Percentiles rank a stretch among this genome's conserved stretches.
Evolutionary conservation across 176 grass and related monocot genomes (phyloP).

Genomic region (Eragrostis nindensis): DNA sequence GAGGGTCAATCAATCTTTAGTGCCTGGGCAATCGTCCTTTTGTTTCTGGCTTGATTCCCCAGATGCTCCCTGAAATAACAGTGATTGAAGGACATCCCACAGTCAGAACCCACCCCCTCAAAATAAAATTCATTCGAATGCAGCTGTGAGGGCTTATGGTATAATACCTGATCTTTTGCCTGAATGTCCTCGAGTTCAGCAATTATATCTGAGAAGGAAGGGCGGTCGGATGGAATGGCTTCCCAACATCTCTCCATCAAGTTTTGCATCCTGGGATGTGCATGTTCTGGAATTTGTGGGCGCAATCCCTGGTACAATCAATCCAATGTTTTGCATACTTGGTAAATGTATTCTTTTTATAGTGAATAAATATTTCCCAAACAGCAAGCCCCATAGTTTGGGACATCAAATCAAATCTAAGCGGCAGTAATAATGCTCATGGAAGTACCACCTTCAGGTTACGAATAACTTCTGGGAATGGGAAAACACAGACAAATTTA

Average conservation of each 20-base stretch:
- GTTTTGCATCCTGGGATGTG: conserved; percentile 53
- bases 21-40: not conserved
- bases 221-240: conserved; percentile 49
- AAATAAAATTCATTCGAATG: not conserved
- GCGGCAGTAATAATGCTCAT: not conserved
- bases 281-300: conserved; percentile 50
- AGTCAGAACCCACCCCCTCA: not conserved
- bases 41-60: conserved; percentile 31
- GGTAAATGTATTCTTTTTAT: not conserved
- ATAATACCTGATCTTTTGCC: conserved; percentile 56
- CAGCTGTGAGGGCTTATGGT: not conserved
- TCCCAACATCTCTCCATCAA: conserved; percentile 77
- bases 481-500: not conserved
- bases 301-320: conserved; percentile 60
- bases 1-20: conserved; percentile 10
- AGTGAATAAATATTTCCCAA: not conserved
- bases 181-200: conserved; percentile 64
- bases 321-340: conserved; percentile 1
- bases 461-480: not conserved
- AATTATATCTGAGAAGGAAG: conserved; percentile 58
- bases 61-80: conserved; percentile 23
- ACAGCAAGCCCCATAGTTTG: too few species aligned
- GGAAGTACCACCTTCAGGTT: not conserved
- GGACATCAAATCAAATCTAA: not conserved
- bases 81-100: not conserved